Base-by-base conservation (phyloP, 2,329 filamentous ascomycete genomes). In the Fusarium metavorans region DNA sequence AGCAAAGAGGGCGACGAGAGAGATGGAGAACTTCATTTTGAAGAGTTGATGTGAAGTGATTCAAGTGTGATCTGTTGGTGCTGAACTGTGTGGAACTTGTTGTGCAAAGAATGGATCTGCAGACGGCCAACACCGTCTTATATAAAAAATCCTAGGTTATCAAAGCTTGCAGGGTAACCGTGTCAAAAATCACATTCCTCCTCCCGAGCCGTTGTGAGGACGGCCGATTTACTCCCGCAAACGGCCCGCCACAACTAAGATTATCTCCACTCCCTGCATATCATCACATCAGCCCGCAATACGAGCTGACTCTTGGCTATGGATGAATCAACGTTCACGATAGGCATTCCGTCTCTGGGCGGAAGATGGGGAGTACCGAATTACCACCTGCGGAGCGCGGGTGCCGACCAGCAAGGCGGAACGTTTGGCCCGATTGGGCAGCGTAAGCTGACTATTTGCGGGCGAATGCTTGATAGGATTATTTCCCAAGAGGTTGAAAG, bases 21-120 rank as follows among this genome's bases (percentile, higher is more conserved):
- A 64, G 34, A 64, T 43, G 34, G 45, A 64, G 61, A 56, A 56
- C 61, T 64, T 64, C 61, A 64, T 64, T 41, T 23, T 64, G 10
- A 13, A 25, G 23, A 23, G 27, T 25, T 35, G 56, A 58, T 25
- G 14, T 34, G 41, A n/a, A 32, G 59, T 39, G 48, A 37, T 41
- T 64, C 23, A 54, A 39, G 48, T 41, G n/a, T 34, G 27, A 56
- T 27, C 16, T 64, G 52, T n/a, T 27, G 56, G 11, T 59, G 56
- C n/a, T 59, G 56, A 9, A 30, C 35, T 39, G 16, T 39, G 56
- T 20, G 23, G 45, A 27, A 50, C 45, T 50, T 25, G 27, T 16
- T 27, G 34, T 27, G 25, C 13, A 41, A 39, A 59, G 35, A 27
- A 59, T 59, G 23, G 37, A 41, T 32, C 50, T 54, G 27, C 27